Percentiles rank a stretch among this genome's conserved stretches.
These are phyloP conservation scores for Teratosphaeria gauchensis DNA, from an alignment of 2,329 filamentous ascomycete genomes.

Conservation along the genomic window DNA sequence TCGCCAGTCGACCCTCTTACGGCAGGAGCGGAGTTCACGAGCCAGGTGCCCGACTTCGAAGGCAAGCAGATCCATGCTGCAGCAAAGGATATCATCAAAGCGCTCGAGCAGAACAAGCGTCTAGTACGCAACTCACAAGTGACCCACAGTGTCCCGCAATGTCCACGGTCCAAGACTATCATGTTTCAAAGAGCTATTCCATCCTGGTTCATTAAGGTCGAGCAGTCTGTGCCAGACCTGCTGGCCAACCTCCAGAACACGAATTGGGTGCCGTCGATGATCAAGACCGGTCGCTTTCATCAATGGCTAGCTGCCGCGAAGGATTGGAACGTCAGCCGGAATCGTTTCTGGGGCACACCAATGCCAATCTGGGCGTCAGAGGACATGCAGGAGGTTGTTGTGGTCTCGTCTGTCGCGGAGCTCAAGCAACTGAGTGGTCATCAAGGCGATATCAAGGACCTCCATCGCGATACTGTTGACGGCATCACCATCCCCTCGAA, in stretches of 20 bases:
- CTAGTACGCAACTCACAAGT: slow-evolving; percentile 79
- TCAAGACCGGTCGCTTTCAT: slow-evolving; percentile 84
- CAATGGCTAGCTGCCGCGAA: slow-evolving; percentile 86
- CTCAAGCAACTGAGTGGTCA: slow-evolving; percentile 80
- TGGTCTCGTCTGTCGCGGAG: slow-evolving; percentile 75
- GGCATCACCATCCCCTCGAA: slow-evolving; percentile 89
- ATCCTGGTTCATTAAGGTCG: slow-evolving; percentile 89
- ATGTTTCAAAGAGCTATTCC: slow-evolving; percentile 87
- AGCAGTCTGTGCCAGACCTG: slow-evolving; percentile 75
- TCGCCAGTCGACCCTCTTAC: slow-evolving; percentile 88
- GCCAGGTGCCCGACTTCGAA: slow-evolving; percentile 67
- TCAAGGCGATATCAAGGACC: slow-evolving; percentile 68
- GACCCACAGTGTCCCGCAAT: slow-evolving; percentile 87
- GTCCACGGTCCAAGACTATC: slow-evolving; percentile 88
- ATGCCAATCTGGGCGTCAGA: slow-evolving; percentile 88
- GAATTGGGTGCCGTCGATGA: slow-evolving; percentile 83
- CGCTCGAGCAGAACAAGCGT: slow-evolving; percentile 66
- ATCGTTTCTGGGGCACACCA: slow-evolving; percentile 92
- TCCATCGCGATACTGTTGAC: slow-evolving; percentile 89
- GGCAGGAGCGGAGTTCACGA: slow-evolving; percentile 69
- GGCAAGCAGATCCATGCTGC: slow-evolving; percentile 86
- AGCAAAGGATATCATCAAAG: slow-evolving; percentile 86
- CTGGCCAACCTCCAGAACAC: slow-evolving; percentile 81
- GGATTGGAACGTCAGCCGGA: slow-evolving; percentile 92
- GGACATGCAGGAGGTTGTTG: slow-evolving; percentile 76